A percentile compares a stretch with the other conserved stretches of the same genome.
phyloP scores from a whole-genome alignment of 257 asterid species.

The Solanum megistacrolobum region DNA sequence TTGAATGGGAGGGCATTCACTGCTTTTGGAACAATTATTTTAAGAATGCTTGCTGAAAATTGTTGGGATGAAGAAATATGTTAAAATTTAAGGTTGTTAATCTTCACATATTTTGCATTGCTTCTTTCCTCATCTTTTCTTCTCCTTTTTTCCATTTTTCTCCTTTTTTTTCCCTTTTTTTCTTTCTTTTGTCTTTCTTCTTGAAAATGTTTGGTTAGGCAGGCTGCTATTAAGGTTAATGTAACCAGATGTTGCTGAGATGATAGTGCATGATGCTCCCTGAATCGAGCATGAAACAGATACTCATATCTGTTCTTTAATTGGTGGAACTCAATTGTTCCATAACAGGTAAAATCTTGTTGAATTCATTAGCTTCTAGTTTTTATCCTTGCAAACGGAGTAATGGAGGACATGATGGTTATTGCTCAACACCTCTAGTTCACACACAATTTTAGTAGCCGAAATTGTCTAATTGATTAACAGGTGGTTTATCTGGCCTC shows the following conservation, averaged over 20 bases:
- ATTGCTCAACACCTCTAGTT: neutral
- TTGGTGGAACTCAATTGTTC: constrained; percentile 38
- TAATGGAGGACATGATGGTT: neutral
- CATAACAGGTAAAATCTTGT: constrained; percentile 45
- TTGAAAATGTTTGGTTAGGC: constrained; percentile 52
- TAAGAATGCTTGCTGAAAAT: constrained; percentile 7
- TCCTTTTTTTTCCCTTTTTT: neutral
- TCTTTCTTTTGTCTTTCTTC: constrained; percentile 4
- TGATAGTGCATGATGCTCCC: constrained; percentile 24
- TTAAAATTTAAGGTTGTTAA: constrained; percentile 20
- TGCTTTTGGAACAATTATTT: constrained; percentile 7
- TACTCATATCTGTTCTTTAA: constrained; percentile 11
- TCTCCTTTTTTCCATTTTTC: neutral
- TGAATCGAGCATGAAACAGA: constrained; percentile 10
- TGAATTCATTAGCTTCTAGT: constrained; percentile 10
- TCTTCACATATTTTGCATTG: constrained; percentile 4
- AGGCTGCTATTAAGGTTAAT: constrained; percentile 43
- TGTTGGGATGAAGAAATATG: neutral
- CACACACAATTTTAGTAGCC: neutral
- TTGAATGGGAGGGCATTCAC: constrained; percentile 13
- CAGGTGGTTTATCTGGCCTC: neutral
- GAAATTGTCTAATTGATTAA: neutral
- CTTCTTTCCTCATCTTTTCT: neutral
- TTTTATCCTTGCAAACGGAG: neutral
- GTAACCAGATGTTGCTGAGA: constrained; percentile 47